phyloP scores from a whole-genome alignment of 2,329 filamentous ascomycete genomes.

The Xylaria sp. region DNA sequence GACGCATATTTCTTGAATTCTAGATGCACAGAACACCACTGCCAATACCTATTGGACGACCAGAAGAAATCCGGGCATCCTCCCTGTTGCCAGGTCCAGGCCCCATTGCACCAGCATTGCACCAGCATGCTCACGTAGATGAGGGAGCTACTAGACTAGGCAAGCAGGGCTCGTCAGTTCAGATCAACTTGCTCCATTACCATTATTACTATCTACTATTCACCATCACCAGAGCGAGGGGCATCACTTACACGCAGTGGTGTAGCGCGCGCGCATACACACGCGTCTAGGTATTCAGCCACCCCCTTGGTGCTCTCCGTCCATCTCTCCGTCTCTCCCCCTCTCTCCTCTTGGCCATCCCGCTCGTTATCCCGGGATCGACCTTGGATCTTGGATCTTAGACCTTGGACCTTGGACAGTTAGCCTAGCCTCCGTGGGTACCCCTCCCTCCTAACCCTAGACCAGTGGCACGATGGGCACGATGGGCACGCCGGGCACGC shows the following conservation, averaged over 20 bases:
- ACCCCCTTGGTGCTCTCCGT: too few relatives aligned
- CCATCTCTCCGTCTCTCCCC: too few relatives aligned
- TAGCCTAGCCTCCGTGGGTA: too few relatives aligned
- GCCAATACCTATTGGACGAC: not conserved
- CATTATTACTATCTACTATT: too few relatives aligned
- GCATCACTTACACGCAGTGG: slow-evolving; percentile 4
- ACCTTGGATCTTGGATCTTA: too few relatives aligned
- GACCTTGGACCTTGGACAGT: too few relatives aligned
- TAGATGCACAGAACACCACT: not conserved
- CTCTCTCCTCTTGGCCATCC: too few relatives aligned
- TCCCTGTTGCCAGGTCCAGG: slow-evolving; percentile 2
- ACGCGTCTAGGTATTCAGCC: too few relatives aligned
- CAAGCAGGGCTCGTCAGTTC: slow-evolving; percentile 6
- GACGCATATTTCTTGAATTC: slow-evolving; percentile 16
- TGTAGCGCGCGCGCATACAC: too few relatives aligned
- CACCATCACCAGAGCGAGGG: not conserved
- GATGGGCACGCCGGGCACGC: slow-evolving; percentile 32
- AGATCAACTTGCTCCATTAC: not conserved
- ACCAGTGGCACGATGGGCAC: slow-evolving; percentile 34
- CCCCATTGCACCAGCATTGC: too few relatives aligned
- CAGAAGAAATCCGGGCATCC: not conserved
- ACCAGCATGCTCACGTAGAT: slow-evolving; percentile 18
- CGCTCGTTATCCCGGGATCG: too few relatives aligned
- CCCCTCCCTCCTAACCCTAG: too few relatives aligned
- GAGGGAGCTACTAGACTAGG: not conserved